These are phyloP conservation scores for Proliferodiscus dingleyae DNA, from an alignment of 2,329 filamentous ascomycete genomes.

Conservation along the genomic window DNA sequence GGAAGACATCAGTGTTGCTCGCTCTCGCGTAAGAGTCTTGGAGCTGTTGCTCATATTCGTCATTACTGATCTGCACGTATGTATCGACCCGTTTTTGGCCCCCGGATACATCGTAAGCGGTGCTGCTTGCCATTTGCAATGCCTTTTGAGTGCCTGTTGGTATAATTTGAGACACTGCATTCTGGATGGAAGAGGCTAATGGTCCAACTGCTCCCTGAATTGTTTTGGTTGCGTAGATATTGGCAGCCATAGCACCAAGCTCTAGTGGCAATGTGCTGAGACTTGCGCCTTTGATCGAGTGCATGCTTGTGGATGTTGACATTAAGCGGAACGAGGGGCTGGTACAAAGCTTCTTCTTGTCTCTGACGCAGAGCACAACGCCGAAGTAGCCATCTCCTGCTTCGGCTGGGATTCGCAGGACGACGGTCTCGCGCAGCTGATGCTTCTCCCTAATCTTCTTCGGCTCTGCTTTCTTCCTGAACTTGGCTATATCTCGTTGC, in stretches of 20 bases:
- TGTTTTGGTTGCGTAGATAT: slow-evolving; percentile 32
- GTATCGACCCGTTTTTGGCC: slow-evolving; percentile 8
- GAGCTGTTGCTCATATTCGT: slow-evolving; percentile 32
- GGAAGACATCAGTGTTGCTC: slow-evolving; percentile 24
- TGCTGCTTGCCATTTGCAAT: neutral
- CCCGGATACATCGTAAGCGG: neutral
- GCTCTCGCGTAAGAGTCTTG: slow-evolving; percentile 36
- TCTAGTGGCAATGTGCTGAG: slow-evolving; percentile 61
- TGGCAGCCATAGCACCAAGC: slow-evolving; percentile 54
- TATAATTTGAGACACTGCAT: slow-evolving; percentile 33
- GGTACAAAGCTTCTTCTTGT: slow-evolving; percentile 54
- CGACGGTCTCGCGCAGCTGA: slow-evolving; percentile 54
- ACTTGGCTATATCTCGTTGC: slow-evolving; percentile 63
- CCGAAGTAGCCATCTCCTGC: slow-evolving; percentile 65
- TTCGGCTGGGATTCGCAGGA: slow-evolving; percentile 59
- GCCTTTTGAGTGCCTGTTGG: neutral
- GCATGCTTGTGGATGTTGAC: slow-evolving; percentile 57
- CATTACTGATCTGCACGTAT: slow-evolving; percentile 34
- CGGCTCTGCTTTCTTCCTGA: slow-evolving; percentile 47
- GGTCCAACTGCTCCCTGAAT: slow-evolving; percentile 43
- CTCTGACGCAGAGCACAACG: slow-evolving; percentile 54
- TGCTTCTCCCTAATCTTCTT: slow-evolving; percentile 43
- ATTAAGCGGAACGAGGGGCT: slow-evolving; percentile 67
- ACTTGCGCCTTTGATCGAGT: slow-evolving; percentile 60
- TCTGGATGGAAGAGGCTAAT: slow-evolving; percentile 39